Percentiles rank a stretch among this genome's conserved stretches.
phyloP scores from a whole-genome alignment of 208 protist genomes.

The Angomonas deanei region DNA sequence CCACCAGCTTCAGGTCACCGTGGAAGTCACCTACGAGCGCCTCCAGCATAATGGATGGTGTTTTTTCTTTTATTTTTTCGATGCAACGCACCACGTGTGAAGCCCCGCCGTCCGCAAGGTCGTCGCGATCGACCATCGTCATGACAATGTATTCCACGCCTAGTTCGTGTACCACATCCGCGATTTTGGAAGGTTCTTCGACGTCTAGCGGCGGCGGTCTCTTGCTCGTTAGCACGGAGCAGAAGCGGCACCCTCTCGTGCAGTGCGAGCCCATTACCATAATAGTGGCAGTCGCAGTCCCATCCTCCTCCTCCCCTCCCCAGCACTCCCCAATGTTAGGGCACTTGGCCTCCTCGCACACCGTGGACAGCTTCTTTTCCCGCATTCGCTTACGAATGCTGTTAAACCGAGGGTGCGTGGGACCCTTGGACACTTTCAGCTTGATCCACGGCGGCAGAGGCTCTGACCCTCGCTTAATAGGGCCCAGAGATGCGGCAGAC shows the following conservation, averaged over 20 bases:
- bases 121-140: conserved; percentile 97
- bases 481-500: conserved; percentile 60
- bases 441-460: conserved; percentile 90
- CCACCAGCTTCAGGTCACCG: conserved; percentile 80
- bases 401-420: conserved; percentile 80
- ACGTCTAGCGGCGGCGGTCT: conserved; percentile 93
- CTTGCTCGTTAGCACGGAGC: conserved; percentile 93
- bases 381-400: conserved; percentile 72
- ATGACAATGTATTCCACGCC: conserved; percentile 98
- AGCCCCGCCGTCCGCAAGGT: conserved; percentile 92
- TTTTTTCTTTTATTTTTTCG: conserved; percentile 78
- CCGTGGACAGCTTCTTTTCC: conserved; percentile 83
- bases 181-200: conserved; percentile 91
- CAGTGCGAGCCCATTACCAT: conserved; percentile 98
- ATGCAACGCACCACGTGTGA: conserved; percentile 92
- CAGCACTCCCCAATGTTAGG: conserved; percentile 99
- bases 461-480: conserved; percentile 73
- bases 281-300: conserved; percentile 95
- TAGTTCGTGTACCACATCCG: conserved; percentile 93
- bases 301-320: conserved; percentile 84
- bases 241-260: conserved; percentile 98
- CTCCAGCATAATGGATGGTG: conserved; percentile 88
- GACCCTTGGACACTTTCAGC: conserved; percentile 84
- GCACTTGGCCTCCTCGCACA: conserved; percentile 95
- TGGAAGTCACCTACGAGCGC: conserved; percentile 97